phyloP scores from a whole-genome alignment of 2,329 filamentous ascomycete genomes.

The Alternaria panax region DNA sequence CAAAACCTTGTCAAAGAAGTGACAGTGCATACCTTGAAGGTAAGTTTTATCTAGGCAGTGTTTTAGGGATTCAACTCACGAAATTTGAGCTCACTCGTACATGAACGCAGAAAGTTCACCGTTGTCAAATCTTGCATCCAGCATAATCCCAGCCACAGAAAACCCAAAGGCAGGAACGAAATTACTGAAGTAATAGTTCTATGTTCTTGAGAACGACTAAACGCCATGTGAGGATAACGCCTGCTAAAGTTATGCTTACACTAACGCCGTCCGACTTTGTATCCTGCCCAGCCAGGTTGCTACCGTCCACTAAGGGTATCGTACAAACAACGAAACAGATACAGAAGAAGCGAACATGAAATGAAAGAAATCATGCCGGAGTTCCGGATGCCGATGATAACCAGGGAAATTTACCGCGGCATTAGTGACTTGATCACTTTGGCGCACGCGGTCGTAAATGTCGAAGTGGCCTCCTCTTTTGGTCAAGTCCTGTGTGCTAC shows the following conservation, averaged over 20 bases:
- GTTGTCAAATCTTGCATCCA: background rate
- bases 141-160: background rate
- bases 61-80: too few species aligned
- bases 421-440: background rate
- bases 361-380: background rate
- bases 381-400: background rate
- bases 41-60: too few species aligned
- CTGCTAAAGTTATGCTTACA: background rate
- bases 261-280: conserved; percentile 7
- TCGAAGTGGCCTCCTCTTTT: background rate
- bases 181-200: conserved; percentile 3
- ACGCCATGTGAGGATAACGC: background rate
- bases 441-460: background rate
- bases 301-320: conserved; percentile 19
- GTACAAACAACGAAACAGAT: conserved; percentile 24
- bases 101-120: background rate
- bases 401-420: background rate
- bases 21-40: too few species aligned
- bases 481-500: conserved; percentile 8
- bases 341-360: conserved; percentile 8
- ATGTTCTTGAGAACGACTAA: conserved; percentile 5
- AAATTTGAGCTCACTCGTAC: background rate
- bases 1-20: too few species aligned
- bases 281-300: conserved; percentile 11
- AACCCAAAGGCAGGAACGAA: background rate